Percentiles rank a stretch among this genome's conserved stretches.
Conservation (phyloP, 2,329 filamentous ascomycete genomes). For the Cladophialophora immunda region DNA sequence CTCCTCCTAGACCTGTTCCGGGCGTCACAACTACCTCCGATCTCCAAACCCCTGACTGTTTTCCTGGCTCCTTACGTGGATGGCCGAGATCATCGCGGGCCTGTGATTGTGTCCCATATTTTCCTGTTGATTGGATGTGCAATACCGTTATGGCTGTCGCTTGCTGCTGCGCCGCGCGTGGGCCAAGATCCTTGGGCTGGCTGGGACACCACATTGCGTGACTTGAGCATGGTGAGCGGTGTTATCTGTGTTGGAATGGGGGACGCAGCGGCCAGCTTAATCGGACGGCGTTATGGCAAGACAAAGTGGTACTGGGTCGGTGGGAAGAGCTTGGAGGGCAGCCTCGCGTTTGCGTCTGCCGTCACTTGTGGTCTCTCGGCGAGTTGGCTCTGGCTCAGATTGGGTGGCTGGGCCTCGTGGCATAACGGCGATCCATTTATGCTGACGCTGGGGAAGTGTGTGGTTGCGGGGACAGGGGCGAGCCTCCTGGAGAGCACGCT, state of each 20-base stretch:
- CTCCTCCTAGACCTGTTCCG: slow-evolving; percentile 87
- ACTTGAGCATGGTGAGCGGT: slow-evolving; percentile 89
- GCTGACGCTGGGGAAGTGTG: slow-evolving; percentile 65
- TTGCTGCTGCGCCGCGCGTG: slow-evolving; percentile 72
- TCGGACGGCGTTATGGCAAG: slow-evolving; percentile 85
- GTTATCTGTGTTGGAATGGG: slow-evolving; percentile 95
- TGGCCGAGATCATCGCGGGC: slow-evolving; percentile 88
- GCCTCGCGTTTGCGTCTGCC: slow-evolving; percentile 78
- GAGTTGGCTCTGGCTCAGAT: slow-evolving; percentile 75
- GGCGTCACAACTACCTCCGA: slow-evolving; percentile 87
- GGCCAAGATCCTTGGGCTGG: slow-evolving; percentile 67
- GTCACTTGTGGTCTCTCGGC: slow-evolving; percentile 77
- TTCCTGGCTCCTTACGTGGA: slow-evolving; percentile 96
- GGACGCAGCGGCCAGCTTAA: slow-evolving; percentile 89
- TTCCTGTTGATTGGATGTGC: slow-evolving; percentile 95
- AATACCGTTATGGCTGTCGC: slow-evolving; percentile 88
- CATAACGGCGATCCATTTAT: slow-evolving; percentile 37
- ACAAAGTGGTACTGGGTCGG: slow-evolving; percentile 97
- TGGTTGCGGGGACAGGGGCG: slow-evolving; percentile 77
- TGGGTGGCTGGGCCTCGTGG: slow-evolving; percentile 72
- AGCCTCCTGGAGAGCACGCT: slow-evolving; percentile 94
- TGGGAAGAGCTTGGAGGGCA: slow-evolving; percentile 92
- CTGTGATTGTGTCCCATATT: slow-evolving; percentile 94
- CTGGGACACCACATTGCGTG: slow-evolving; percentile 78
- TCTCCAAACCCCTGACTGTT: slow-evolving; percentile 82